These are phyloP conservation scores for Penicillium sp. DNA, from an alignment of 2,329 filamentous ascomycete genomes.

Conservation along the genomic window DNA sequence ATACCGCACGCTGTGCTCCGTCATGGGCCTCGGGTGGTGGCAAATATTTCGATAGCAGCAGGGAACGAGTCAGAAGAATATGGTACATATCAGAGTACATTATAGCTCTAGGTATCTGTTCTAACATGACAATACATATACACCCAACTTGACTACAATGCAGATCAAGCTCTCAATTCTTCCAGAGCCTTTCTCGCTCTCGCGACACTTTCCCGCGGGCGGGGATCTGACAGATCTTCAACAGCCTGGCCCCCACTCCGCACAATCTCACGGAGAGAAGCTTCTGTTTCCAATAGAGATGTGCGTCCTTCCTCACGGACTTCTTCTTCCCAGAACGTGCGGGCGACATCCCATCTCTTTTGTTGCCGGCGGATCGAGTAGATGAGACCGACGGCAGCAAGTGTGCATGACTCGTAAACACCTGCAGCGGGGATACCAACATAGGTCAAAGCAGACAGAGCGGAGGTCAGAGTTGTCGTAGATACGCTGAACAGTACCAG, in stretches of 20 bases:
- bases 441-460: slow-evolving; percentile 59
- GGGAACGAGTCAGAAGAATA: not conserved
- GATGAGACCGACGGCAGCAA: slow-evolving; percentile 61
- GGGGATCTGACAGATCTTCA: slow-evolving; percentile 39
- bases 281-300: slow-evolving; percentile 58
- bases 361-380: slow-evolving; percentile 61
- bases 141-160: slow-evolving; percentile 7
- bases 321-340: slow-evolving; percentile 54
- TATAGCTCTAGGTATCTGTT: slow-evolving; percentile 21
- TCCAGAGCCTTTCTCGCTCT: slow-evolving; percentile 51
- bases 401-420: slow-evolving; percentile 59
- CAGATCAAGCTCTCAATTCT: slow-evolving; percentile 29
- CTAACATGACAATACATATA: slow-evolving; percentile 20
- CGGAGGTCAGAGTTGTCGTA: slow-evolving; percentile 66
- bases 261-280: slow-evolving; percentile 50
- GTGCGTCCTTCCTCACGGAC: slow-evolving; percentile 60
- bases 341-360: slow-evolving; percentile 58
- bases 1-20: not conserved
- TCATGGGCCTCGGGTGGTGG: too few relatives aligned
- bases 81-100: slow-evolving; percentile 20
- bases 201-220: slow-evolving; percentile 48
- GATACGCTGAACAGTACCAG: slow-evolving; percentile 75
- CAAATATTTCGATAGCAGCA: not conserved
- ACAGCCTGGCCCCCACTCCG: slow-evolving; percentile 44
- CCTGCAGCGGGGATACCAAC: slow-evolving; percentile 54